Percentiles rank a stretch among this genome's conserved stretches.
These are phyloP conservation scores for slime mould (Dictyostelium discoideum) DNA, from an alignment of 78 protist species.

Conservation along the genomic window dicty_2.7 NC_007091.3:201501-202000, in stretches of 20 bases:
- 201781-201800: slow-evolving; percentile 58
- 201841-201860: slow-evolving; percentile 47
- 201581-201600: slow-evolving; percentile 13
- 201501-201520: neutral
- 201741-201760: slow-evolving; percentile 75
- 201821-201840: slow-evolving; percentile 67
- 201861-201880: slow-evolving; percentile 22
- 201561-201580: neutral
- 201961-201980: slow-evolving; percentile 20
- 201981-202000: slow-evolving; percentile 50
- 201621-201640: neutral
- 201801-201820: neutral
- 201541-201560: slow-evolving; percentile 27
- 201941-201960: slow-evolving; percentile 58
- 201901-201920: slow-evolving; percentile 79
- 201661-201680: slow-evolving; percentile 64
- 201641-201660: neutral
- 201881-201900: slow-evolving; percentile 18
- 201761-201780: slow-evolving; percentile 39
- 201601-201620: neutral
- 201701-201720: slow-evolving; percentile 58
- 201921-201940: slow-evolving; percentile 81
- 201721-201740: slow-evolving; percentile 15
- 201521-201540: slow-evolving; percentile 5
- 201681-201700: slow-evolving; percentile 38